phyloP scores from a whole-genome alignment of 257 asterid genomes.

The Nicotiana otophora region DNA sequence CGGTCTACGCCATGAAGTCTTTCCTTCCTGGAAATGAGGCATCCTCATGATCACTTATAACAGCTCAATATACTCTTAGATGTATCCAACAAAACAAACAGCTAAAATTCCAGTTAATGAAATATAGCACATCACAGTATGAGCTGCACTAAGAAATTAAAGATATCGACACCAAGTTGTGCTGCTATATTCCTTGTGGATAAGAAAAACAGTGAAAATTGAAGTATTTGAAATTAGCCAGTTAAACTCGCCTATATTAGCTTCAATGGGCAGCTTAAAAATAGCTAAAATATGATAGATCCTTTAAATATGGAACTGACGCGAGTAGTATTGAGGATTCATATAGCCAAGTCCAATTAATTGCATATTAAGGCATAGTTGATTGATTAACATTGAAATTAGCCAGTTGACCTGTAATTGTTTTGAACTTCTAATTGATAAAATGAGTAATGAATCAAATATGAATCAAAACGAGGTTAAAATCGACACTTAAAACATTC shows the following conservation, averaged over 20 bases:
- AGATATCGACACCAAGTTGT: not conserved
- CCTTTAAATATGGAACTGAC: not conserved
- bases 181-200: not conserved
- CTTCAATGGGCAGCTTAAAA: not conserved
- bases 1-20: constrained; percentile 49
- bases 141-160: not conserved
- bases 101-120: not conserved
- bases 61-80: not conserved
- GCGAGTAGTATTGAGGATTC: not conserved
- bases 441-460: not conserved
- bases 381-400: not conserved
- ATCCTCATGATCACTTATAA: not conserved
- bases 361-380: not conserved
- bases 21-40: constrained; percentile 26
- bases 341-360: not conserved
- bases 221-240: not conserved
- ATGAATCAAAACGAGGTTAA: not conserved
- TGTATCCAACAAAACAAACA: not conserved
- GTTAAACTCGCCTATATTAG: not conserved
- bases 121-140: constrained; percentile 17
- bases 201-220: not conserved
- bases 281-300: not conserved
- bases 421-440: not conserved
- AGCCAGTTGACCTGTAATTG: not conserved
- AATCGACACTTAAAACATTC: not conserved